Evolutionary conservation across 2,329 filamentous ascomycete genomes (phyloP).

Genomic region (Ophiocordyceps polyrhachis-furcata): DNA sequence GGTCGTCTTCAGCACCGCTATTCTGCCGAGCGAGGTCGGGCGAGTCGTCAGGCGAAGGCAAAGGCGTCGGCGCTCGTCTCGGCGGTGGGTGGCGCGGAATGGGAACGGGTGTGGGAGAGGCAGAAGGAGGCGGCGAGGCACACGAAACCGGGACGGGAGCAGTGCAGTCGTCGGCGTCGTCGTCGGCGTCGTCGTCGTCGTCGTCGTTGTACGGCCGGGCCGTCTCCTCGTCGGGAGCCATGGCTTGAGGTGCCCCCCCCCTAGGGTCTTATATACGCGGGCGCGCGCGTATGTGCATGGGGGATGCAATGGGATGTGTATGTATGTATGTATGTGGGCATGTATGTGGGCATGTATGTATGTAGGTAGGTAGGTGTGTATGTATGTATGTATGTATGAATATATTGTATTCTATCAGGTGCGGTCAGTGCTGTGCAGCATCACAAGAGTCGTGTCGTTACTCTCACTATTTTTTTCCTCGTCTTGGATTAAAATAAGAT

Average conservation of each 20-base stretch:
- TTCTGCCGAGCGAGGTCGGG: not conserved
- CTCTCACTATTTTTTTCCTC: not conserved
- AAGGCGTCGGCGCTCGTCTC: not conserved
- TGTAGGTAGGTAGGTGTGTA: not conserved
- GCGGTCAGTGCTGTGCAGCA: not conserved
- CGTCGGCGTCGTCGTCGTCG: slow-evolving; percentile 10
- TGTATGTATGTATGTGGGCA: not conserved
- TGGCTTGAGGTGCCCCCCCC: not conserved
- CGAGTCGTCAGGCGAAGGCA: not conserved
- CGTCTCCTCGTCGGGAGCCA: slow-evolving; percentile 11
- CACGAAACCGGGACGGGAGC: not conserved
- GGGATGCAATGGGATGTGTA: not conserved
- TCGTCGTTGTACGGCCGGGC: slow-evolving; percentile 12
- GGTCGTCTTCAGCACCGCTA: no score
- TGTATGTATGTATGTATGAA: not conserved
- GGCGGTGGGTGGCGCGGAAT: not conserved
- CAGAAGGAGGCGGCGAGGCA: not conserved
- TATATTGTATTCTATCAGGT: not conserved
- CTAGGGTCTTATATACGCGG: not conserved
- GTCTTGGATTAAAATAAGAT: not conserved
- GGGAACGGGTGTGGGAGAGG: not conserved
- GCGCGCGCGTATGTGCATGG: not conserved
- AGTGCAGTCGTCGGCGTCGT: slow-evolving; percentile 6
- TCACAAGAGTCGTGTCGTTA: not conserved
- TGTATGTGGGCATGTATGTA: not conserved